A percentile compares a stretch with the other conserved stretches of the same genome.
Conservation (phyloP, 345 rosid species). For the Cochlearia excelsa region DNA sequence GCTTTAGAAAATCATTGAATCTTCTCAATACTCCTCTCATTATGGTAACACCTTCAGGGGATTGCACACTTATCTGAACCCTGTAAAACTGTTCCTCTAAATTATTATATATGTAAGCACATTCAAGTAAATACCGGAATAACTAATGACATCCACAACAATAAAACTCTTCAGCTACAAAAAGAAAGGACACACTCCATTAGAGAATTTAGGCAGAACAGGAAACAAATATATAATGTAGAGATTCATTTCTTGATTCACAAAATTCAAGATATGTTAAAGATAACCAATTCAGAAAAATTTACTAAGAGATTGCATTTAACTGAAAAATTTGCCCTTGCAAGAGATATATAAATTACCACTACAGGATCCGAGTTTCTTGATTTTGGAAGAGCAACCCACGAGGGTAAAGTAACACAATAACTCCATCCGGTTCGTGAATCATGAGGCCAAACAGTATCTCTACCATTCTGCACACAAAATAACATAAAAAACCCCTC, state of each 20-base stretch:
- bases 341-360: conserved; percentile 53
- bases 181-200: no score
- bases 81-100: conserved; percentile 84
- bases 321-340: no score
- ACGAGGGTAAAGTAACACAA: conserved; percentile 81
- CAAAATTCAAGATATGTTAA: no score
- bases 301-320: no score
- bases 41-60: conserved; percentile 80
- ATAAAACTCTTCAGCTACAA: no score
- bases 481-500: neutral
- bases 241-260: no score
- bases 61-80: conserved; percentile 89
- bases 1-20: conserved; percentile 88
- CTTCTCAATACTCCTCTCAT: conserved; percentile 73
- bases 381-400: conserved; percentile 85
- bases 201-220: neutral
- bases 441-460: conserved; percentile 93
- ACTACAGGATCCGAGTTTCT: conserved; percentile 95
- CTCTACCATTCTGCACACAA: conserved; percentile 77
- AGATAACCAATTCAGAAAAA: no score
- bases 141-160: no score
- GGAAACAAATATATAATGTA: no score
- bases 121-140: no score
- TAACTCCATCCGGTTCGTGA: conserved; percentile 93
- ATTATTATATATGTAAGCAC: conserved; percentile 14